Evolutionary conservation across 768 basidiomycete species (phyloP).

Genomic region (Lactarius deliciosus): DNA sequence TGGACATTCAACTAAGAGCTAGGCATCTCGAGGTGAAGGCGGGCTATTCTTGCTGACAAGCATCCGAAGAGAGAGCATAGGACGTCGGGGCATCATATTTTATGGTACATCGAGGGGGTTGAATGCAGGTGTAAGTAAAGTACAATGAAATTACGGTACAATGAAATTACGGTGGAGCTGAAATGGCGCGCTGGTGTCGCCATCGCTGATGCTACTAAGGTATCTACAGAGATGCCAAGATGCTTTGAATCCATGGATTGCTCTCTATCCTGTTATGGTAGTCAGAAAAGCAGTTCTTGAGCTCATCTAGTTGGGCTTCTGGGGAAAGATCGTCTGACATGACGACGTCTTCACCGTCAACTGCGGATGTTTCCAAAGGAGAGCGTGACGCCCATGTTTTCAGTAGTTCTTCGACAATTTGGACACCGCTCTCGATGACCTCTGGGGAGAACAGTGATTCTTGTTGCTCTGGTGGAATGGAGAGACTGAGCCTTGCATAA

Average conservation of each 20-base stretch:
- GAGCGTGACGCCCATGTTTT: slow-evolving; percentile 54
- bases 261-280: slow-evolving; percentile 69
- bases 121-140: slow-evolving; percentile 3
- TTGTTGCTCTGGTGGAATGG: slow-evolving; percentile 31
- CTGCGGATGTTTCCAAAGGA: slow-evolving; percentile 33
- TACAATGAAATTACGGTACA: slow-evolving; percentile 1
- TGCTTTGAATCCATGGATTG: slow-evolving; percentile 73
- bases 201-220: not conserved
- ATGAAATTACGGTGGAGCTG: not conserved
- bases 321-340: slow-evolving; percentile 47
- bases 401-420: slow-evolving; percentile 78
- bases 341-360: slow-evolving; percentile 46
- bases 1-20: no score
- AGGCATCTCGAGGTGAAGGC: not conserved
- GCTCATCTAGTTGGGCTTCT: slow-evolving; percentile 41
- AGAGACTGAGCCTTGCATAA: not conserved
- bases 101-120: slow-evolving; percentile 4
- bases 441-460: slow-evolving; percentile 52
- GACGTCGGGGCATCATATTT: not conserved
- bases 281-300: slow-evolving; percentile 63
- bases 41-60: not conserved
- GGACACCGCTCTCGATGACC: slow-evolving; percentile 74
- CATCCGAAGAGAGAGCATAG: not conserved
- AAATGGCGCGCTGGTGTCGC: not conserved
- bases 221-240: slow-evolving; percentile 47